Percentiles rank a stretch among this genome's conserved stretches.
Evolutionary conservation across 2,329 filamentous ascomycete genomes (phyloP).

Genomic region (Pyrenochaeta sp.): DNA sequence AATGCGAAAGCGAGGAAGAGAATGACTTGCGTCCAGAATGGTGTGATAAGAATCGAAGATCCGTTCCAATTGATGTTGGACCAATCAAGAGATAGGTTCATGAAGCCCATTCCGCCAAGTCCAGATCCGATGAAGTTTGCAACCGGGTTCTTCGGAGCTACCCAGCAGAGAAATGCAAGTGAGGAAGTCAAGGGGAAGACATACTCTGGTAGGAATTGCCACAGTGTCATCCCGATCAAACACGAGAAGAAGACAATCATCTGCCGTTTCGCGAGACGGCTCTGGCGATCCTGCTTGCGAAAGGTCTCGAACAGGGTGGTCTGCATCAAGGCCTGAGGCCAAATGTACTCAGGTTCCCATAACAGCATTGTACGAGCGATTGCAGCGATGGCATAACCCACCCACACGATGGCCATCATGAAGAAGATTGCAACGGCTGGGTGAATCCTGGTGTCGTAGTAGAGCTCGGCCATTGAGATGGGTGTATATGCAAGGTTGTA

Average conservation of each 20-base stretch:
- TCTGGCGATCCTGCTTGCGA: constrained; percentile 61
- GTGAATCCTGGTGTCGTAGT: constrained; percentile 63
- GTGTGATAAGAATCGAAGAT: constrained; percentile 56
- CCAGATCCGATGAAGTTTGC: constrained; percentile 70
- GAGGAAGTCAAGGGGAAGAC: constrained; percentile 68
- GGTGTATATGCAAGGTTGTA: constrained; percentile 54
- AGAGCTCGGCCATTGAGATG: constrained; percentile 65
- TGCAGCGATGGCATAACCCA: constrained; percentile 66
- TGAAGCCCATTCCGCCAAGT: constrained; percentile 68
- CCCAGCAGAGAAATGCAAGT: constrained; percentile 70
- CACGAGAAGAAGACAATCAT: constrained; percentile 66
- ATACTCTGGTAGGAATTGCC: constrained; percentile 70
- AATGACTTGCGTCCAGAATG: constrained; percentile 68
- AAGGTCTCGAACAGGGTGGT: constrained; percentile 68
- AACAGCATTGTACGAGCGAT: constrained; percentile 65
- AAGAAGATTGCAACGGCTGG: constrained; percentile 66
- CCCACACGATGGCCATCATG: constrained; percentile 67
- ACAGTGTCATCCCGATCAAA: constrained; percentile 62
- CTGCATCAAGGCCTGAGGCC: constrained; percentile 64
- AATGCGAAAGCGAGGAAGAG: constrained; percentile 64
- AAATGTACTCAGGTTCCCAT: constrained; percentile 65
- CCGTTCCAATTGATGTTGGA: constrained; percentile 64
- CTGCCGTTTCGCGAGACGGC: constrained; percentile 61
- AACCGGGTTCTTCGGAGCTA: constrained; percentile 64
- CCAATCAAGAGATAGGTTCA: constrained; percentile 69